Evolutionary conservation across 805 yeast genomes (phyloP).

Genomic region (Saccharomyces kudriavzevii): DNA sequence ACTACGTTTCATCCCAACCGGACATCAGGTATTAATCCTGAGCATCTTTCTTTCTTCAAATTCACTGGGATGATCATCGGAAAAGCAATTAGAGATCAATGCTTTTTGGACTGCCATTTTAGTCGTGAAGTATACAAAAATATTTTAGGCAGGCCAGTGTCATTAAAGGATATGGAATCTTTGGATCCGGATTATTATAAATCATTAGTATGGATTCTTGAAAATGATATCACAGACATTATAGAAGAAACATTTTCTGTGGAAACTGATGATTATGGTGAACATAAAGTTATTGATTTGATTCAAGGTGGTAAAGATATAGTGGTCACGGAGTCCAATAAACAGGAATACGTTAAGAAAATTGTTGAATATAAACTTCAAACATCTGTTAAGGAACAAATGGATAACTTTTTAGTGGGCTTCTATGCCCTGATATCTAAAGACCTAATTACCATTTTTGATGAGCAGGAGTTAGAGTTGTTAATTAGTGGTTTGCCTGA

Average conservation of each 20-base stretch:
- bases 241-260: constrained; percentile 91
- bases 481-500: constrained; percentile 93
- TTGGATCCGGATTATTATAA: constrained; percentile 88
- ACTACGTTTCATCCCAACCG: constrained; percentile 94
- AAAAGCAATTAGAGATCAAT: constrained; percentile 82
- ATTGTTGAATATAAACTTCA: constrained; percentile 84
- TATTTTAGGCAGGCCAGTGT: constrained; percentile 68
- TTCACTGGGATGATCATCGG: constrained; percentile 92
- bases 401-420: constrained; percentile 77
- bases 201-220: constrained; percentile 90
- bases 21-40: constrained; percentile 87
- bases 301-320: constrained; percentile 75
- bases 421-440: constrained; percentile 85
- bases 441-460: constrained; percentile 77
- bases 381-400: constrained; percentile 76
- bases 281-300: constrained; percentile 73
- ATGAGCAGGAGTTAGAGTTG: constrained; percentile 90
- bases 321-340: constrained; percentile 83
- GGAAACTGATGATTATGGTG: constrained; percentile 90
- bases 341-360: constrained; percentile 75
- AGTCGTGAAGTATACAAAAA: constrained; percentile 90
- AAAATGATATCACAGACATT: constrained; percentile 92
- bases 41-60: constrained; percentile 84
- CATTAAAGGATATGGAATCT: constrained; percentile 89
- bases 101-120: constrained; percentile 87